Base-by-base conservation (phyloP, 1,284 basidiomycete species). In the Rhodotorula mucilaginosa region DNA sequence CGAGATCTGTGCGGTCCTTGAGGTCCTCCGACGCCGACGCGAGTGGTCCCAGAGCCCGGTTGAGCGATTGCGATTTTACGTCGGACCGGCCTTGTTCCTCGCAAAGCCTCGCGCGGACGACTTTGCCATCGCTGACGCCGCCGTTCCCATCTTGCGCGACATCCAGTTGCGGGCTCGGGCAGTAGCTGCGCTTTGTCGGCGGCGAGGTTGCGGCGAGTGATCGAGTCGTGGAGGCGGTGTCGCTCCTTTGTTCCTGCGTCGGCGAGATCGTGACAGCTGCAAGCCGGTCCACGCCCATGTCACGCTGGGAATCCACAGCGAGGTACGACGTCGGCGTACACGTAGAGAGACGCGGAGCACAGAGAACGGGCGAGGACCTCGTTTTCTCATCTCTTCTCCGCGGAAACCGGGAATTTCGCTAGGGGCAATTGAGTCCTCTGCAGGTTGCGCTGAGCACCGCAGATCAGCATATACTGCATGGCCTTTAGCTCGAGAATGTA, bases 161-260 rank as follows among this genome's bases (percentile, higher is more conserved):
- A 8, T 26, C 51, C n/a, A 16, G 8, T n/a, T 52, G 51, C 18
- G 68, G 49, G 8, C 46, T 34, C 21, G 48, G 10, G 56, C 49
- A 48, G 60, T 54, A 52, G 26, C 46, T 15, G 26, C 64, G 51
- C 56, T 65, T 62, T 26, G 23, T 18, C 15, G 54, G 54, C n/a
- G 60, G 60, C 44, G 59, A 39, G 18, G n/a, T 7, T 18, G 44
- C 15, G 31, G 19, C 13, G 12, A 19, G 29, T 44, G 61, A 52
- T 52, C 51, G 51, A 52, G 51, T 21, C 51, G 51, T 52, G 51
- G 51, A 52, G 51, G 21, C 21, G 51, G 19, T n/a, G 8, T 52
- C 51, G 51, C 4, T 52, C 39, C 39, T 44, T 44, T 44, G 10
- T 44, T 44, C 39, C 39, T 13, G 39, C 10, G 39, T 44, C 39